Evolutionary conservation across 2,329 filamentous ascomycete species (phyloP), one percentile per base, ranked within the genome.

Genomic region (Graphilbum fragrans): DNA sequence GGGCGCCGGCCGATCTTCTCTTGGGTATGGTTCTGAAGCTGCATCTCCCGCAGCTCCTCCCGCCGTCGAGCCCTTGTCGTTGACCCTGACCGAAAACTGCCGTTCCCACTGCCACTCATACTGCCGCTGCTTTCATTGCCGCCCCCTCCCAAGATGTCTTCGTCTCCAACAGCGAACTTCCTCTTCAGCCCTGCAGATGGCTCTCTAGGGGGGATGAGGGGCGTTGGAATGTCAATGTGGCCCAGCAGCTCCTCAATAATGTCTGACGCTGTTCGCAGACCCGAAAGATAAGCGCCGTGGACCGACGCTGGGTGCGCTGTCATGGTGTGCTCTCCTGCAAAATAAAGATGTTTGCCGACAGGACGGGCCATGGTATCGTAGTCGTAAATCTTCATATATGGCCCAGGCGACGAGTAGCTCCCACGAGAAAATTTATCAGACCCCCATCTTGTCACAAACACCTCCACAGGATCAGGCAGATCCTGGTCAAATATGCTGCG

Each of bases 221-320:
- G 87, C 4, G 67, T 69, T 1, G 83, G 82, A 11, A 94, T 66
- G 35, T 80, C 65, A 45, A 98, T 86, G 1, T 86, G 80, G 1
- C 92, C 92, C 25, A 92, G 67, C 57, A 95, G 74, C 3, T 76
- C 67, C 41, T 90, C 80, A 31, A 94, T 67, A 3, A 98, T 74
- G 54, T 96, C 88, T 3, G 84, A 81, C 11, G 92, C 92, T 4
- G 83, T 92, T 38, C 92, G 80, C 6, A 98, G 69, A 3, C 92
- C 93, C 2, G 92, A 95, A 4, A 98, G 67, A 55, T 96, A 98
- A 9, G 92, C 93, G 6, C 92, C 92, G 51, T 98, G 92, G 1
- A 98, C 92, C 2, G 92, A 98, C 25, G 93, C 92, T 12, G 93
- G 92, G 56, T 98, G 88, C 1, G 87, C 94, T 37, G 86, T 87